Conservation (phyloP, 257 asterid species). For the Gentiana macrophylla region DNA sequence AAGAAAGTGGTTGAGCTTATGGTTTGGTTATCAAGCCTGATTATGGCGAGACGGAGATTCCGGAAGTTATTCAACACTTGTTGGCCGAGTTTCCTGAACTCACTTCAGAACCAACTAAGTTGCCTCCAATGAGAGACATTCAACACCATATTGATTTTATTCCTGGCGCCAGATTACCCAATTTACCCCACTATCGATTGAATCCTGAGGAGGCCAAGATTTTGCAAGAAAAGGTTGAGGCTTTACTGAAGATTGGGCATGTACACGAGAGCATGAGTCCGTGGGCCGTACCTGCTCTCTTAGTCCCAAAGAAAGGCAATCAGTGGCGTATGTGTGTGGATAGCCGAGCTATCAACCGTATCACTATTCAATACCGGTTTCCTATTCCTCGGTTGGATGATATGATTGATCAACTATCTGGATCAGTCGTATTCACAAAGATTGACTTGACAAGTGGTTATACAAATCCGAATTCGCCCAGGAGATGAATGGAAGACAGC, state of each 20-base stretch:
- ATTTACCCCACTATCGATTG: background rate
- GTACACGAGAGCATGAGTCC: background rate
- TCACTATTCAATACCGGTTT: background rate
- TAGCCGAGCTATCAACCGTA: slow-evolving; percentile 1
- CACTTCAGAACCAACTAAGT: too few relatives aligned
- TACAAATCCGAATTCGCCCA: background rate
- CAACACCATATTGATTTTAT: background rate
- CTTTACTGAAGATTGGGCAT: background rate
- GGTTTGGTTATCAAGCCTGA: background rate
- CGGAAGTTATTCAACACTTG: too few relatives aligned
- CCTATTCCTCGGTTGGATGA: background rate
- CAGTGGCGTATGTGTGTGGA: background rate
- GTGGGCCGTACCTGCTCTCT: background rate
- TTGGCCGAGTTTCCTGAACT: too few relatives aligned
- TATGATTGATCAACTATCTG: background rate
- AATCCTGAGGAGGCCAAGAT: background rate
- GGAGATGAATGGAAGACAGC: background rate
- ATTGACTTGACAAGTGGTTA: background rate
- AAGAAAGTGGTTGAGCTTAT: too few relatives aligned
- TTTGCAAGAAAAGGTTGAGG: background rate
- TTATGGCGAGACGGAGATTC: background rate
- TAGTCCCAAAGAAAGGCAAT: background rate
- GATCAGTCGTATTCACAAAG: background rate
- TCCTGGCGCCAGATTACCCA: background rate
- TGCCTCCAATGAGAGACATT: background rate